Base-by-base conservation (phyloP, 2,329 filamentous ascomycete genomes). In the Colletotrichum lentis region DNA sequence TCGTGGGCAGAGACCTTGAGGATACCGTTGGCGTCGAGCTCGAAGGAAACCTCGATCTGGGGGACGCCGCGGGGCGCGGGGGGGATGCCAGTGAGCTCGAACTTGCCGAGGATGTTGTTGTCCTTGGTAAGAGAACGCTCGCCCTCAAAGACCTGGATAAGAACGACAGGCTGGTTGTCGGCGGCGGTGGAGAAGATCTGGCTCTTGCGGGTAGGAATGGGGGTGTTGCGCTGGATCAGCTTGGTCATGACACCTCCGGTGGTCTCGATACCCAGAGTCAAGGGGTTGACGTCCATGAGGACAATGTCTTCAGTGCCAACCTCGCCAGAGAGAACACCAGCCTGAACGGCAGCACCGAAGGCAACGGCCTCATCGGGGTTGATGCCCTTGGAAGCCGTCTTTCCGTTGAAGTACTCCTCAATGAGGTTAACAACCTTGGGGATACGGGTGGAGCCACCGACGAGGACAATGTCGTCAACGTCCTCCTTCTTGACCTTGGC, bases 341-440 rank as follows among this genome's bases (percentile, higher is more conserved):
- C 96, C 85, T 99, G 96, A 74, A 98, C 94, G 74, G 96, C 95
- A 72, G 96, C 96, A 84, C 96, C 96, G 80, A 94, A 98, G 78
- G 96, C 96, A 74, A 98, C 96, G 84, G 96, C 96, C 87, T 98
- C 96, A 78, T 99, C 96, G 75, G 96, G 96, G 89, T 98, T 98
- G 81, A 99, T 97, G 83, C 94, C 93, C 93, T 98, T 98, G 88
- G 91, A 94, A 75, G 94, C 94, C 87, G 96, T 94, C 92, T 98
- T 98, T 81, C 94, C 91, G 75, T 79, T 85, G 80, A 98, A 98
- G 88, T 88, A 98, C 83, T 98, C 94, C 86, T 98, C 94, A 73
- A 98, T 92, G 90, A 75, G 88, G 80, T 18, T 56, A 84, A 96
- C 91, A 73, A 98, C 94, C 91, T 97, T 98, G 81, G 96, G 95